These are phyloP conservation scores for Pistacia integerrima DNA, from an alignment of 345 rosid genomes.

Conservation along the genomic window DNA sequence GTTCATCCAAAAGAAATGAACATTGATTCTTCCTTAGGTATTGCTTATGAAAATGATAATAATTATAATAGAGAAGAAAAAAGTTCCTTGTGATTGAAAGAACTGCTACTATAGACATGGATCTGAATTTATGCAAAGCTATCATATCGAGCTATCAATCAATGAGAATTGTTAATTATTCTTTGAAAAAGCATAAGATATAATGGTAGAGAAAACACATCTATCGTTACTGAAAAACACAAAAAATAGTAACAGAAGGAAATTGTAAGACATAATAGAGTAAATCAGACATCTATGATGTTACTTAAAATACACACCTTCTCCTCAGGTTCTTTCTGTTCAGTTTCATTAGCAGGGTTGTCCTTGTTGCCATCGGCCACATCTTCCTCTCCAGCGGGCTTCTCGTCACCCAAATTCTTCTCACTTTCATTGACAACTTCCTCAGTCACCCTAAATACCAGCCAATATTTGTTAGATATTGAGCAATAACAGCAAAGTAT, in stretches of 20 bases:
- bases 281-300: too few relatives aligned
- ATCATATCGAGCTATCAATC: too few relatives aligned
- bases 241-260: too few relatives aligned
- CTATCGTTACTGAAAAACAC: too few relatives aligned
- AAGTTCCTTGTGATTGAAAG: neutral
- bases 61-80: too few relatives aligned
- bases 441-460: slow-evolving; percentile 53
- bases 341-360: slow-evolving; percentile 31
- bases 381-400: slow-evolving; percentile 61
- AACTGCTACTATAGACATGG: neutral
- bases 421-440: slow-evolving; percentile 58
- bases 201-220: neutral
- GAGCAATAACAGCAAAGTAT: neutral
- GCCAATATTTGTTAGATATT: neutral
- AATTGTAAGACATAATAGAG: too few relatives aligned
- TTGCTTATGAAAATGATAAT: neutral
- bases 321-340: slow-evolving; percentile 52
- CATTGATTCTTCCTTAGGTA: neutral
- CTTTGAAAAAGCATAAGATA: neutral
- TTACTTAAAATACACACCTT: slow-evolving; percentile 39
- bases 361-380: slow-evolving; percentile 55
- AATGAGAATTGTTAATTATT: too few relatives aligned
- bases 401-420: slow-evolving; percentile 58
- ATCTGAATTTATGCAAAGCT: neutral
- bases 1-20: too few relatives aligned